Evolutionary conservation across 192 early-diverging fungal genomes (phyloP).

Genomic region (Gamsiella multidivaricata): DNA sequence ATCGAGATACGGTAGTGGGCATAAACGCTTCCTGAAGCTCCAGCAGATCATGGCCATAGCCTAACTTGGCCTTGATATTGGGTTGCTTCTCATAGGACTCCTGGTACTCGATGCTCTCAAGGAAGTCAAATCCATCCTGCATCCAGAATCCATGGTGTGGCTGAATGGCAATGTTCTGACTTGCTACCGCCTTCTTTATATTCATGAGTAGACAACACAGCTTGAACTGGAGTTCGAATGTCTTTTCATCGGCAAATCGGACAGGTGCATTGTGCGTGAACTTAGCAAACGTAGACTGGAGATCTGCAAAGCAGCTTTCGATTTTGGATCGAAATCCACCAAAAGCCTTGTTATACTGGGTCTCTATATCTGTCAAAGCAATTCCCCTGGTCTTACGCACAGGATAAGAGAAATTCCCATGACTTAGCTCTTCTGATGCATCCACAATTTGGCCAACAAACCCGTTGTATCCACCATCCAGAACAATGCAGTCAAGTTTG

Average conservation of each 20-base stretch:
- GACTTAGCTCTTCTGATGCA: neutral
- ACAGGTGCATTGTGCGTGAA: slow-evolving; percentile 1
- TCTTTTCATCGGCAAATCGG: too few species aligned
- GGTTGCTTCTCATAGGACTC: slow-evolving; percentile 5
- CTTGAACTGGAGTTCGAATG: neutral
- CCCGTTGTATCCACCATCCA: slow-evolving; percentile 7
- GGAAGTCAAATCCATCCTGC: slow-evolving; percentile 5
- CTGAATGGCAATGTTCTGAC: too few species aligned
- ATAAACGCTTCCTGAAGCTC: slow-evolving; percentile 5
- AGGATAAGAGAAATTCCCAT: slow-evolving; percentile 10
- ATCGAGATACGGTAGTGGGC: too few species aligned
- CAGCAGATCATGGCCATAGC: neutral
- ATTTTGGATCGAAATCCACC: slow-evolving; percentile 9
- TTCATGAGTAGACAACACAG: neutral
- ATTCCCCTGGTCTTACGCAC: slow-evolving; percentile 7
- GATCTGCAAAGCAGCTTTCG: neutral
- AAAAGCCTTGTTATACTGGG: slow-evolving; percentile 4
- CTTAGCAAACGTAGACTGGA: slow-evolving; percentile 11
- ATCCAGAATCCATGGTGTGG: too few species aligned
- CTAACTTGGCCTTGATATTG: slow-evolving; percentile 6
- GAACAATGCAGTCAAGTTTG: slow-evolving; percentile 10
- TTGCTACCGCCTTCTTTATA: too few species aligned
- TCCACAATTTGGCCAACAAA: neutral
- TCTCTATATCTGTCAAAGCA: neutral
- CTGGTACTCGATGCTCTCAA: neutral